A percentile compares a stretch with the other conserved stretches of the same genome.
Conservation (phyloP, 768 basidiomycete genomes). For the Rhizopogon sp. region DNA sequence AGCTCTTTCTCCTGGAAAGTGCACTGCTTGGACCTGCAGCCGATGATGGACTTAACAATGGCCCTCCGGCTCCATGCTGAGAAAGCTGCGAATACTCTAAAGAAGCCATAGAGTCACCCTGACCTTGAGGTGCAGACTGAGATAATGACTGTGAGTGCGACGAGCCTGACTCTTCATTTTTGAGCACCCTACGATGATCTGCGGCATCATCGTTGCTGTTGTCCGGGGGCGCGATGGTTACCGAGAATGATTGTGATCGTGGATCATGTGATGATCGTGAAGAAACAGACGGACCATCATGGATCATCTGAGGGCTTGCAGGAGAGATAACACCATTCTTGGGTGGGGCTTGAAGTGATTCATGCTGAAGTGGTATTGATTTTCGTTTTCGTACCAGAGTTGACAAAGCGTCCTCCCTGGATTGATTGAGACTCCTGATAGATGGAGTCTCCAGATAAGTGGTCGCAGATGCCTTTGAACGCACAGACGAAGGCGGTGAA, state of each 20-base stretch:
- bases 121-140: slow-evolving; percentile 1
- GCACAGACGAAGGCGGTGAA: slow-evolving; percentile 10
- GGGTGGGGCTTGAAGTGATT: background rate
- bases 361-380: slow-evolving; percentile 12
- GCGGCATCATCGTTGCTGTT: background rate
- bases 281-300: slow-evolving; percentile 8
- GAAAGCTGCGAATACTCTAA: slow-evolving; percentile 7
- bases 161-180: background rate
- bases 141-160: background rate
- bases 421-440: slow-evolving; percentile 11
- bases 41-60: slow-evolving; percentile 20
- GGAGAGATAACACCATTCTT: slow-evolving; percentile 1
- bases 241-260: slow-evolving; percentile 33
- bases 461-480: slow-evolving; percentile 16
- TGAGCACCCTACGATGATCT: slow-evolving; percentile 5
- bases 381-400: slow-evolving; percentile 4
- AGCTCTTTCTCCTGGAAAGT: slow-evolving; percentile 35
- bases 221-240: slow-evolving; percentile 40
- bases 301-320: slow-evolving; percentile 12
- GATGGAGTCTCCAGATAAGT: slow-evolving; percentile 23
- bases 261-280: slow-evolving; percentile 18
- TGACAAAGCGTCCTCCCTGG: slow-evolving; percentile 6
- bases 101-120: slow-evolving; percentile 2
- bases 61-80: background rate
- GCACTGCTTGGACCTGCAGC: slow-evolving; percentile 4